Percentiles rank a stretch among this genome's conserved stretches.
phyloP scores from a whole-genome alignment of 73 alveolate genomes.

The Effrenium voratum region DNA sequence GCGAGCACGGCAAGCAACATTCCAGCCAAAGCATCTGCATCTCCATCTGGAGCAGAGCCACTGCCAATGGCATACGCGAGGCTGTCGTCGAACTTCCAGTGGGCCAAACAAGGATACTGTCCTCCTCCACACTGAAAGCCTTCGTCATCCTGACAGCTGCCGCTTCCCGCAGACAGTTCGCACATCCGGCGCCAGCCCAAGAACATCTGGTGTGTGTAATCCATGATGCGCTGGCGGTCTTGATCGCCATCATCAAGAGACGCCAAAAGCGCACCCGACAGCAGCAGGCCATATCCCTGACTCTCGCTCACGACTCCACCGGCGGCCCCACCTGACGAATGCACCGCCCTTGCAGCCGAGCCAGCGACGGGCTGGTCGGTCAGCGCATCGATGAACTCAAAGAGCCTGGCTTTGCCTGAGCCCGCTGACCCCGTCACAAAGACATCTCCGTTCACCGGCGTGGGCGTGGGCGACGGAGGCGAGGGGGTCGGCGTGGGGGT shows the following conservation, averaged over 20 bases:
- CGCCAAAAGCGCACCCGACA: conserved; percentile 74
- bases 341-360: conserved; percentile 67
- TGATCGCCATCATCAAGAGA: not conserved
- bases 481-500: not conserved
- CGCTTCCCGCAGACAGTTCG: conserved; percentile 36
- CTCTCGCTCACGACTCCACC: conserved; percentile 80
- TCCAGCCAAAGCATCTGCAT: conserved; percentile 83
- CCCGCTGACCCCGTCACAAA: conserved; percentile 60
- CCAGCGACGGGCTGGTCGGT: conserved; percentile 53
- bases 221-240: conserved; percentile 41
- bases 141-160: conserved; percentile 93
- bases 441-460: no score
- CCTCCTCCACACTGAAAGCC: conserved; percentile 87
- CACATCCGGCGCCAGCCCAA: conserved; percentile 45
- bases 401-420: conserved; percentile 68
- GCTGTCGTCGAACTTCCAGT: conserved; percentile 41
- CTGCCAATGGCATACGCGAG: not conserved
- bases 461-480: conserved; percentile 10
- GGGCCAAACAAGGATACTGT: conserved; percentile 67
- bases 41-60: conserved; percentile 88
- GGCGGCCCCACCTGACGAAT: conserved; percentile 83
- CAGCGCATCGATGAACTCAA: conserved; percentile 77
- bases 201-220: not conserved
- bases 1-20: conserved; percentile 72
- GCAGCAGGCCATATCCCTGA: conserved; percentile 61